Conservation (phyloP, 2,329 filamentous ascomycete genomes). For the Colletotrichum costaricense region DNA sequence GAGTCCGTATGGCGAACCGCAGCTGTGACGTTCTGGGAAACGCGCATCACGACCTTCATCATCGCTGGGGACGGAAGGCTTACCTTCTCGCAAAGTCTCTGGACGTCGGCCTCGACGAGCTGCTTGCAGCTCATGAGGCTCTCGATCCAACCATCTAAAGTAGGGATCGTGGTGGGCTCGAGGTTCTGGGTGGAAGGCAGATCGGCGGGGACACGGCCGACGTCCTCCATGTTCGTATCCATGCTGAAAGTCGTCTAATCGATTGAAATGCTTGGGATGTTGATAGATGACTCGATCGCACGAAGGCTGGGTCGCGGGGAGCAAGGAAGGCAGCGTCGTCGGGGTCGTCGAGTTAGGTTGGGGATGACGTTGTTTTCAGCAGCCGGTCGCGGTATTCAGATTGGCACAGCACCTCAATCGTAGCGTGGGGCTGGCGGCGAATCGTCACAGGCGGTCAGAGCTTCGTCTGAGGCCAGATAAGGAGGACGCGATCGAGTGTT, state of each 20-base stretch:
- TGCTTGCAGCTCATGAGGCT: slow-evolving; percentile 99
- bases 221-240: slow-evolving; percentile 99
- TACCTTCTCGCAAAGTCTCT: slow-evolving; percentile 98
- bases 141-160: slow-evolving; percentile 98
- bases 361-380: slow-evolving; percentile 36
- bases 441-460: slow-evolving; percentile 35
- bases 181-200: slow-evolving; percentile 74
- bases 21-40: slow-evolving; percentile 7
- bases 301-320: slow-evolving; percentile 30
- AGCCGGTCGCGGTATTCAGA: slow-evolving; percentile 29
- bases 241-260: slow-evolving; percentile 57
- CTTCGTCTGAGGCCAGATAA: slow-evolving; percentile 30
- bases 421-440: slow-evolving; percentile 36
- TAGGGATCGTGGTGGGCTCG: slow-evolving; percentile 91
- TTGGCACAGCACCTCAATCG: slow-evolving; percentile 35
- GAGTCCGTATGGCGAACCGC: slow-evolving; percentile 20
- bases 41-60: slow-evolving; percentile 12
- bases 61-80: slow-evolving; percentile 41
- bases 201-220: slow-evolving; percentile 85
- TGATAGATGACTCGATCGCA: slow-evolving; percentile 27
- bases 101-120: slow-evolving; percentile 92
- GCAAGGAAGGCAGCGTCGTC: slow-evolving; percentile 26
- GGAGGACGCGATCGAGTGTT: slow-evolving; percentile 17
- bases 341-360: slow-evolving; percentile 19
- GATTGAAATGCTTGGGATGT: background rate